Evolutionary conservation across 1,139 yeast species (phyloP), one percentile per base, ranked within the genome.

Genomic region (Blastobotrys apis): DNA sequence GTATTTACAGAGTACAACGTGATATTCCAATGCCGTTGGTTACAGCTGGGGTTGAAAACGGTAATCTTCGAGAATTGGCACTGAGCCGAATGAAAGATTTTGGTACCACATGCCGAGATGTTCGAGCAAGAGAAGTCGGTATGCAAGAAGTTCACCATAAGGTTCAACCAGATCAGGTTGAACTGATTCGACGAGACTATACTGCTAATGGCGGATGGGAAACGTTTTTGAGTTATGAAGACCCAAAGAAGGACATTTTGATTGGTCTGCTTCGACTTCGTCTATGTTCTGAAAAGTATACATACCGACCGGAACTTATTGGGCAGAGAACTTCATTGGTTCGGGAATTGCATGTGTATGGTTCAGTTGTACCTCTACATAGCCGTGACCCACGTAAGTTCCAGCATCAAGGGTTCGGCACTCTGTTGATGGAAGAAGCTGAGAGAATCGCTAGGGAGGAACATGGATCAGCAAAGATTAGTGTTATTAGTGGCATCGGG

Each of bases 141-240:
- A 92, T 92, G 49, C 97, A 92, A 66, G 98, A 92, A 63, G 97
- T 92, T 3, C 98, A 92, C 64, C 95, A 90, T 64, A 90, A 90
- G 64, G 95, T 94, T 23, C 85, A 85, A 34, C 99, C 99, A 0
- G 97, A 94, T 61, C 97, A 92, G 65, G 96, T 92, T 15, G 99
- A 92, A 66, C 71, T 92, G 45, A 86, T 92, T 46, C 79, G 99
- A 62, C 79, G 99, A 60, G 99, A 92, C 63, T 92, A 92, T 66
- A 83, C 84, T 53, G 99, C 99, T 37, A 92, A 92, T 60, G 98
- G 95, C 32, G 98, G 99, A 27, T 92, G 99, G 99, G 97, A 92
- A 68, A 92, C 99, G 0, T 92, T 92, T 62, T 69, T 92, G 52
- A 82, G 95, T 26, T 92, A 94, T 64, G 99, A 92, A 66, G 98